These are phyloP conservation scores for Leccinellum rugosiceps DNA, from an alignment of 768 basidiomycete genomes.

Conservation along the genomic window DNA sequence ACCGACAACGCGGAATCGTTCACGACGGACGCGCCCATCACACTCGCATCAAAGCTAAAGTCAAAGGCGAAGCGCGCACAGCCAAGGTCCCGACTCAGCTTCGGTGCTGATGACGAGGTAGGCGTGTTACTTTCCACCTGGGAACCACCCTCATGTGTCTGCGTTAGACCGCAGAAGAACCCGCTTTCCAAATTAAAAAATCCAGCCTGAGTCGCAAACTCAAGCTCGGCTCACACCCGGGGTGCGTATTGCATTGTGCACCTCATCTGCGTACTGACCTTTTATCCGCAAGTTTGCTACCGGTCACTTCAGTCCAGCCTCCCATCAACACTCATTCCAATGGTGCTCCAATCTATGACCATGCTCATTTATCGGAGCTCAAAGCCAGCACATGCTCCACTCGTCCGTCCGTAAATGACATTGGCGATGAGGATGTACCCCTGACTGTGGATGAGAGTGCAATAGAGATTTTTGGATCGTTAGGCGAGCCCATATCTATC, in stretches of 20 bases:
- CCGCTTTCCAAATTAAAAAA: slow-evolving; percentile 78
- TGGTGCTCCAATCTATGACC: slow-evolving; percentile 63
- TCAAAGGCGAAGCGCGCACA: slow-evolving; percentile 65
- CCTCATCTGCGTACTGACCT: slow-evolving; percentile 5
- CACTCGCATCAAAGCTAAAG: slow-evolving; percentile 64
- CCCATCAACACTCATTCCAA: slow-evolving; percentile 44
- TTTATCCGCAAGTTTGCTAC: slow-evolving; percentile 32
- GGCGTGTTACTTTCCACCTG: slow-evolving; percentile 18
- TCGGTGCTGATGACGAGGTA: slow-evolving; percentile 71
- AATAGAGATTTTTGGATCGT: slow-evolving; percentile 28
- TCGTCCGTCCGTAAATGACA: slow-evolving; percentile 42
- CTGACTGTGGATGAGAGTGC: slow-evolving; percentile 40
- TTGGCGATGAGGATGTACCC: slow-evolving; percentile 50
- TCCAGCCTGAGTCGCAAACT: slow-evolving; percentile 70
- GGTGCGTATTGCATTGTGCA: slow-evolving; percentile 33
- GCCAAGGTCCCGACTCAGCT: slow-evolving; percentile 69
- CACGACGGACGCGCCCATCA: slow-evolving; percentile 47
- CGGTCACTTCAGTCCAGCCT: slow-evolving; percentile 53
- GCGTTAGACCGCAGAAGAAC: slow-evolving; percentile 52
- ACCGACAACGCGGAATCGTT: slow-evolving; percentile 21
- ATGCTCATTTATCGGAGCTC: slow-evolving; percentile 70
- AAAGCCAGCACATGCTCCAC: slow-evolving; percentile 71
- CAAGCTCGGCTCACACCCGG: slow-evolving; percentile 51
- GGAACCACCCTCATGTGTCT: slow-evolving; percentile 27
- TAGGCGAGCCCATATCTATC: slow-evolving; percentile 26